These are phyloP conservation scores for Fusarium continuum DNA, from an alignment of 2,329 filamentous ascomycete genomes.

Conservation along the genomic window DNA sequence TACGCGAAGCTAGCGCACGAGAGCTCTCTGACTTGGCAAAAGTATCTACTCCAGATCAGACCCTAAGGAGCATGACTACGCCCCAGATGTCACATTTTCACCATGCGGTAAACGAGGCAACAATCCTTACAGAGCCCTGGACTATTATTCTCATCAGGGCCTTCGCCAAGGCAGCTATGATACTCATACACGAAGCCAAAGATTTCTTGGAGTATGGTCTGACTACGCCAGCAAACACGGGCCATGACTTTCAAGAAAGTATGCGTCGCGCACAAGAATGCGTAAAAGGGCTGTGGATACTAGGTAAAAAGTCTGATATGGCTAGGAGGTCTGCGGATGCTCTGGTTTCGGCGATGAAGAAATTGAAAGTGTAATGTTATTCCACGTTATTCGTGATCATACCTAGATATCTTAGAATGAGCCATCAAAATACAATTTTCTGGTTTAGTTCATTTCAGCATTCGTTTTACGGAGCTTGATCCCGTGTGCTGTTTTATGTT, in stretches of 20 bases:
- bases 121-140: constrained; percentile 68
- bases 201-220: constrained; percentile 34
- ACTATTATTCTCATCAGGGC: constrained; percentile 63
- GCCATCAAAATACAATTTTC: background rate
- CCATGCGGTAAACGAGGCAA: constrained; percentile 61
- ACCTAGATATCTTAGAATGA: background rate
- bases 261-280: constrained; percentile 57
- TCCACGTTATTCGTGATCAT: too few species aligned
- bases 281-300: constrained; percentile 61
- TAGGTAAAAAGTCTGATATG: constrained; percentile 65
- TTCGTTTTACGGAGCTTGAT: background rate
- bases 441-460: too few species aligned
- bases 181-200: constrained; percentile 48
- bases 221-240: constrained; percentile 30
- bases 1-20: constrained; percentile 55
- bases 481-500: background rate
- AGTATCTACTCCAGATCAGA: constrained; percentile 50
- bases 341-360: constrained; percentile 21
- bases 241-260: constrained; percentile 41
- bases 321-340: constrained; percentile 41
- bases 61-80: background rate
- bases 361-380: constrained; percentile 1
- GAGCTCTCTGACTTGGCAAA: constrained; percentile 59
- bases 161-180: constrained; percentile 58
- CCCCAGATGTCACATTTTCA: constrained; percentile 56